Evolutionary conservation across 202 grass and related monocot species (phyloP), one percentile per base, ranked within the genome.

Genomic region (Cymbopogon flexuosus): DNA sequence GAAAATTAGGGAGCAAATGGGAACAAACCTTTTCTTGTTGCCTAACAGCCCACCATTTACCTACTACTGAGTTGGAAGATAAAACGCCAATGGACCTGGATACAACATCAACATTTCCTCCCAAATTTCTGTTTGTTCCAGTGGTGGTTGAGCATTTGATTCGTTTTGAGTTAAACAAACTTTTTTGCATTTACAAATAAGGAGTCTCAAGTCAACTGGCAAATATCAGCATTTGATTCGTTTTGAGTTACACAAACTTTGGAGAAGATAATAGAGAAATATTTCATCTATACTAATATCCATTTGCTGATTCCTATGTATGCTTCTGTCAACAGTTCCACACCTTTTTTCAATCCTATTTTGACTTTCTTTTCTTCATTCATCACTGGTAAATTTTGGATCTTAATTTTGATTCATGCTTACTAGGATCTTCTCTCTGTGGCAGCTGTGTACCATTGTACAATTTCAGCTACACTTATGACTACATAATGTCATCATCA

Each of bases 401-500:
- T 79, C 73, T 83, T 89, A 86, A 79, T 84, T 62, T 73, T 79
- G 68, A 89, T 86, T 71, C 60, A 1, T 89, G 85, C 85, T 90
- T 88, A 90, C 70, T 84, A 90, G 88, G 76, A 72, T 73, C 70
- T 89, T 92, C 63, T 93, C 80, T 91, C 74, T 88, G 21, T 90
- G 69, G 64, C 86, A 98, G 90, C 81, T 99, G 96, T 87, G 80
- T 96, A 80, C 96, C 96, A 41, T 57, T 99, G 65, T 99, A 96
- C 81, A 93, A 99, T 76, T 99, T 96, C 96, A 99, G 60, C 81
- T 96, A 99, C 71, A 99, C 90, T 35, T 96, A 93, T 0, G 65
- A 93, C 68, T 96, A 99, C 74, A 99, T 99, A 90, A 95, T 99
- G 96, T 99, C 96, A 36, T 86, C 92, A 23, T 84, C 90, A 83